A percentile compares a stretch with the other conserved stretches of the same genome.
phyloP scores from a whole-genome alignment of 257 asterid species.

The Ajuga chamaepitys region DNA sequence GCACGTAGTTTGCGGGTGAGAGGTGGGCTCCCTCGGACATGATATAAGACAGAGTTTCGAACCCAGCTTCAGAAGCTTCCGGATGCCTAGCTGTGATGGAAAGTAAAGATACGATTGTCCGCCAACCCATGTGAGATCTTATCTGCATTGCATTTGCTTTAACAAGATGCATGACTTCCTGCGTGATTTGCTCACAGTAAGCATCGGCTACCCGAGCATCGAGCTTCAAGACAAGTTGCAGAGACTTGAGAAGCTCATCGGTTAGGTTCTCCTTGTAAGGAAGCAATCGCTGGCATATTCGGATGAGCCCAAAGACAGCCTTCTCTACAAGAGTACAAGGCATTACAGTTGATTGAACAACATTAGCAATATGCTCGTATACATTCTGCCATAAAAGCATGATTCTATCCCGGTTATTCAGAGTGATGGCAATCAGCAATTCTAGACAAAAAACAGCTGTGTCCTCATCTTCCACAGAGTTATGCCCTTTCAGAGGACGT shows the following conservation, averaged over 20 bases:
- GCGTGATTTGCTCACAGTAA: slow-evolving; percentile 85
- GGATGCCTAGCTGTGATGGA: slow-evolving; percentile 94
- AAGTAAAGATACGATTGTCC: slow-evolving; percentile 73
- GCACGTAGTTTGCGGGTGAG: slow-evolving; percentile 76
- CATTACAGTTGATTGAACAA: slow-evolving; percentile 78
- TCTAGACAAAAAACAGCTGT: slow-evolving; percentile 81
- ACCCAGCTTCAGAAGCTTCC: slow-evolving; percentile 92
- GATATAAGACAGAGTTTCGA: slow-evolving; percentile 67
- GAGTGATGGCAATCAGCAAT: slow-evolving; percentile 68
- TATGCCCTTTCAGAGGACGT: slow-evolving; percentile 50
- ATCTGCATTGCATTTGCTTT: slow-evolving; percentile 89
- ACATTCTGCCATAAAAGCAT: slow-evolving; percentile 85
- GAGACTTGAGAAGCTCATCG: slow-evolving; percentile 83
- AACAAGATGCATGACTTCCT: slow-evolving; percentile 82
- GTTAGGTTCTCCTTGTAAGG: slow-evolving; percentile 90
- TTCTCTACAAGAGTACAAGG: slow-evolving; percentile 89
- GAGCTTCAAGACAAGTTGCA: slow-evolving; percentile 79
- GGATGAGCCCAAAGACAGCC: slow-evolving; percentile 89
- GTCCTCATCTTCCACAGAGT: slow-evolving; percentile 49
- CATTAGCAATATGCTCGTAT: slow-evolving; percentile 70
- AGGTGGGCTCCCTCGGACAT: slow-evolving; percentile 89
- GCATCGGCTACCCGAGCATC: slow-evolving; percentile 98
- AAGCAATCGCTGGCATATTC: slow-evolving; percentile 83
- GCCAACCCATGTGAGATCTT: slow-evolving; percentile 87
- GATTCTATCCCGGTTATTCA: slow-evolving; percentile 81